These are phyloP conservation scores for Candida nanaspora DNA, from an alignment of 805 yeast genomes.

Conservation along the genomic window DNA sequence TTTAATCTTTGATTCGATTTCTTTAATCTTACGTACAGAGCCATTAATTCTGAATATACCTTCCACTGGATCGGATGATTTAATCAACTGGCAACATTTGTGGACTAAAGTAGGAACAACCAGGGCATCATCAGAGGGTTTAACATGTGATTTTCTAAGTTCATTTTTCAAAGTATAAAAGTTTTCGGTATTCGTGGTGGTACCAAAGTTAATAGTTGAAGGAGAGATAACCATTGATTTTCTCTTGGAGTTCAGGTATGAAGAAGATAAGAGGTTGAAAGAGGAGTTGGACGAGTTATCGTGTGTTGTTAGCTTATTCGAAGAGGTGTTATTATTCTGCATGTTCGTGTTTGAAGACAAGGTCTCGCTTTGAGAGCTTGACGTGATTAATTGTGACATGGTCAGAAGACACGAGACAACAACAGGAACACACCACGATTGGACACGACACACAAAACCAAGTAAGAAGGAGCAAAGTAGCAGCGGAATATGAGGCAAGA, in stretches of 20 bases:
- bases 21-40: slow-evolving; percentile 24
- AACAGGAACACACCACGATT: too few relatives aligned
- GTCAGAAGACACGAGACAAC: too few relatives aligned
- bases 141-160: slow-evolving; percentile 9
- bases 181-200: background rate
- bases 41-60: slow-evolving; percentile 33
- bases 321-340: background rate
- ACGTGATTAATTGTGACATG: too few relatives aligned
- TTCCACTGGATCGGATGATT: slow-evolving; percentile 17
- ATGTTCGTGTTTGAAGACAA: too few relatives aligned
- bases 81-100: slow-evolving; percentile 24
- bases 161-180: slow-evolving; percentile 15
- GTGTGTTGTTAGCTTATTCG: background rate
- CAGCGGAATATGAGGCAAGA: too few relatives aligned
- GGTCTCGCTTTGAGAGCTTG: too few relatives aligned
- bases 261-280: background rate
- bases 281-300: background rate
- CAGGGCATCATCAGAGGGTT: too few relatives aligned
- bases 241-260: too few relatives aligned
- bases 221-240: background rate
- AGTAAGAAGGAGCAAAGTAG: too few relatives aligned
- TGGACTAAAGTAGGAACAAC: slow-evolving; percentile 23
- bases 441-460: too few relatives aligned
- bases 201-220: background rate
- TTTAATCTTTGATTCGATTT: slow-evolving; percentile 19